Evolutionary conservation across 768 basidiomycete species (phyloP).

Genomic region (Lactarius akahatsu): DNA sequence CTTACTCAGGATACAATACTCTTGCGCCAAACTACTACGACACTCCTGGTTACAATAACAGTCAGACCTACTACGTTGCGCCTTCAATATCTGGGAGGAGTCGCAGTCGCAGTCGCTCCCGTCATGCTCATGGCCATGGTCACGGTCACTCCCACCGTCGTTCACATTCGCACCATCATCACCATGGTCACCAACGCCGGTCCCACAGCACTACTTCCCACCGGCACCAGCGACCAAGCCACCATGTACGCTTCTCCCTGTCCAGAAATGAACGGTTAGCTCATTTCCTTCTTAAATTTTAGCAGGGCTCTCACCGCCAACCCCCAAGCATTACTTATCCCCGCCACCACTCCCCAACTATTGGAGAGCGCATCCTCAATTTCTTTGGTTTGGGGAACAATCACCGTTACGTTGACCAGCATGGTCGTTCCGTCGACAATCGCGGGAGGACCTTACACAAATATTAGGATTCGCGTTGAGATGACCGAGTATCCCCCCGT

Average conservation of each 20-base stretch:
- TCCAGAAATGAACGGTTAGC: too few relatives aligned
- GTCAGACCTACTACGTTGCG: slow-evolving; percentile 24
- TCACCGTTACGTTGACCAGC: slow-evolving; percentile 43
- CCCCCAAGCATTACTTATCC: slow-evolving; percentile 21
- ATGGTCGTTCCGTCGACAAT: slow-evolving; percentile 41
- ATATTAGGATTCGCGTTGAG: slow-evolving; percentile 16
- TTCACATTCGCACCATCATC: slow-evolving; percentile 9
- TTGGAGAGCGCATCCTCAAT: slow-evolving; percentile 41
- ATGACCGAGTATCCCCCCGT: slow-evolving; percentile 11
- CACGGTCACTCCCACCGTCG: slow-evolving; percentile 20
- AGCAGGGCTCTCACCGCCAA: slow-evolving; percentile 15
- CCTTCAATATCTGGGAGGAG: slow-evolving; percentile 27
- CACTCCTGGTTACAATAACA: slow-evolving; percentile 6
- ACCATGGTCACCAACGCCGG: slow-evolving; percentile 25
- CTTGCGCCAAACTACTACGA: slow-evolving; percentile 21
- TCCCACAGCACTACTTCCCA: slow-evolving; percentile 22
- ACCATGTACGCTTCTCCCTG: slow-evolving; percentile 23
- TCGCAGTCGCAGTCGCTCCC: slow-evolving; percentile 29
- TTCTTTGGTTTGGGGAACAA: slow-evolving; percentile 39
- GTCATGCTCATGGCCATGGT: slow-evolving; percentile 26
- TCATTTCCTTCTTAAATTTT: background rate
- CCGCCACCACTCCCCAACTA: slow-evolving; percentile 25
- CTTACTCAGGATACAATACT: slow-evolving; percentile 28
- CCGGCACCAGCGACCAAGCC: slow-evolving; percentile 16
- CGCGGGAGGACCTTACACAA: slow-evolving; percentile 15